A percentile compares a stretch with the other conserved stretches of the same genome.
Evolutionary conservation across 2,329 filamentous ascomycete species (phyloP).

Genomic region (Akanthomyces muscarius): DNA sequence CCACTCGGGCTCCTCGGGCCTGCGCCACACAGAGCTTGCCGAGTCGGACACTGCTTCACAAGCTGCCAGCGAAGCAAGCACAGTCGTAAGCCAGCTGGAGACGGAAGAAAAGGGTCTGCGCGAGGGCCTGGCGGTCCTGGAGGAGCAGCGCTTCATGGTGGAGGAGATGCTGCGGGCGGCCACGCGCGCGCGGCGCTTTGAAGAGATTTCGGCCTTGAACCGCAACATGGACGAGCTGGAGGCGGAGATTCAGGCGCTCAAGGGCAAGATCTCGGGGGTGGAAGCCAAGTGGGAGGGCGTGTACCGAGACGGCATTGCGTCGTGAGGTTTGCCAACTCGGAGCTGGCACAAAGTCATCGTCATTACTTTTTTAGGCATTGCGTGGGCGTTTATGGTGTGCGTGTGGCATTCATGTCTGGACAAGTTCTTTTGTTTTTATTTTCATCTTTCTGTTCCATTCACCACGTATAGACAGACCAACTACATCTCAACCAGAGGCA

Average conservation of each 20-base stretch:
- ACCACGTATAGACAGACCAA: background rate
- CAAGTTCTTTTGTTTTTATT: background rate
- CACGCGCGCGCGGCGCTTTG: constrained; percentile 72
- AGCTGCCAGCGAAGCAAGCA: constrained; percentile 48
- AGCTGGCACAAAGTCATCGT: background rate
- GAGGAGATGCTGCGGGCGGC: constrained; percentile 78
- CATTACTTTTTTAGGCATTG: constrained; percentile 16
- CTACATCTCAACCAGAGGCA: background rate
- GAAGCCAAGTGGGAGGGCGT: constrained; percentile 57
- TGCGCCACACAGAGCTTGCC: constrained; percentile 46
- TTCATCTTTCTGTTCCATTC: background rate
- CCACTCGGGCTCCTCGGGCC: constrained; percentile 35
- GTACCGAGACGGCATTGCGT: constrained; percentile 36
- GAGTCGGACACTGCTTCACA: constrained; percentile 44
- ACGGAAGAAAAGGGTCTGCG: constrained; percentile 78
- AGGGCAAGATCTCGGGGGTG: constrained; percentile 60
- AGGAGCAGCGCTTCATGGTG: constrained; percentile 89
- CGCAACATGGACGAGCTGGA: constrained; percentile 80
- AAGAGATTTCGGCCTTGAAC: constrained; percentile 77
- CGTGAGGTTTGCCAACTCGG: background rate
- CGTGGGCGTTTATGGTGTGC: constrained; percentile 16
- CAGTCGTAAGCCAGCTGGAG: constrained; percentile 59
- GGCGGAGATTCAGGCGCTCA: constrained; percentile 67
- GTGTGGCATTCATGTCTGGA: background rate
- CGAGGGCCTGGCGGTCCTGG: constrained; percentile 76